Conservation (phyloP, 1,139 yeast species). For the Blastobotrys apis region DNA sequence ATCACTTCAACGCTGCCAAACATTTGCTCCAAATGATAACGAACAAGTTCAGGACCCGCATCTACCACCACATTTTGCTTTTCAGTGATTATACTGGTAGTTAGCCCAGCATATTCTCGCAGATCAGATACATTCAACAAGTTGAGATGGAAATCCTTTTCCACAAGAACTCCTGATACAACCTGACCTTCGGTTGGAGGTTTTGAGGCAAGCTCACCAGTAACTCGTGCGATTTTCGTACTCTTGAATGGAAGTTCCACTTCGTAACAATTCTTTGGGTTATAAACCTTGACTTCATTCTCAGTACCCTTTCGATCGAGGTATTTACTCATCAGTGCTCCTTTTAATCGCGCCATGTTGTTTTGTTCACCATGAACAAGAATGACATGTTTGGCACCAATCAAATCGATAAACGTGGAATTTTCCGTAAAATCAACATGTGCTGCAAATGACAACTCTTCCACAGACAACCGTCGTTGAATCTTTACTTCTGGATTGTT, state of each 20-base stretch:
- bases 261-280: constrained; percentile 88
- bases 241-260: constrained; percentile 76
- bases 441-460: constrained; percentile 96
- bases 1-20: constrained; percentile 75
- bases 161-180: constrained; percentile 84
- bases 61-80: constrained; percentile 72
- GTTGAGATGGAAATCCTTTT: constrained; percentile 84
- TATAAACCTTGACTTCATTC: constrained; percentile 85
- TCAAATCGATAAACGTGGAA: constrained; percentile 81
- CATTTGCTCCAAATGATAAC: constrained; percentile 94
- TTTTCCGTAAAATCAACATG: constrained; percentile 97
- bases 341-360: constrained; percentile 95
- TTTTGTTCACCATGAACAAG: constrained; percentile 97
- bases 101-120: constrained; percentile 81
- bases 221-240: constrained; percentile 76
- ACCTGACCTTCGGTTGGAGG: constrained; percentile 41
- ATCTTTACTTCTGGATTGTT: constrained; percentile 75
- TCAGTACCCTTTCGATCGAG: constrained; percentile 79
- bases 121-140: constrained; percentile 79
- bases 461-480: constrained; percentile 85
- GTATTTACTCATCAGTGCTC: constrained; percentile 86
- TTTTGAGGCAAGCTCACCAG: constrained; percentile 66
- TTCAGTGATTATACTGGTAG: constrained; percentile 81
- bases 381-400: constrained; percentile 72
- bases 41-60: constrained; percentile 74